These are phyloP conservation scores for Coemansia umbellata DNA, from an alignment of 192 early-diverging fungal genomes.

Conservation along the genomic window DNA sequence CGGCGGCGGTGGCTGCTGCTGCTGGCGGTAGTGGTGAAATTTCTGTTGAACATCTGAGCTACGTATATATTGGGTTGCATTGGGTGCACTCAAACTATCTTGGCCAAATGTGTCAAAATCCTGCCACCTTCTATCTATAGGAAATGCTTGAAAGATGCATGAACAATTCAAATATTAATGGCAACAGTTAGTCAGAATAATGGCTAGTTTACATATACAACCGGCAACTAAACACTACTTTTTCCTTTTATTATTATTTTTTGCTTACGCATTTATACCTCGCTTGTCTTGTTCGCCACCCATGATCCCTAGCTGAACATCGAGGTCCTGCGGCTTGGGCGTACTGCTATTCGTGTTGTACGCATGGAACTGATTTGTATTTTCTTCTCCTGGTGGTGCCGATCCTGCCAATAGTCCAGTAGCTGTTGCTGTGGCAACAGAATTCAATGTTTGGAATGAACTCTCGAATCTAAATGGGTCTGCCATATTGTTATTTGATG, in stretches of 20 bases:
- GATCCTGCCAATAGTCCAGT: background rate
- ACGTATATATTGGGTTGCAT: constrained; percentile 12
- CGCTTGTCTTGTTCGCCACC: constrained; percentile 19
- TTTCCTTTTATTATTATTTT: no score
- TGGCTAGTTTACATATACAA: no score
- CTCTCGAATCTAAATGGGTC: constrained; percentile 20
- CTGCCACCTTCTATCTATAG: constrained; percentile 40
- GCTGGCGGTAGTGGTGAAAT: no score
- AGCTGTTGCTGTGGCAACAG: background rate
- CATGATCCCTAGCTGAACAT: background rate
- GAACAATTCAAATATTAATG: background rate
- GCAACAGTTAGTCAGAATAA: no score
- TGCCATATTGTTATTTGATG: constrained; percentile 3
- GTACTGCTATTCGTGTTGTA: background rate
- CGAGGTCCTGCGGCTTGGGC: constrained; percentile 8
- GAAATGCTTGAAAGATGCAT: constrained; percentile 2
- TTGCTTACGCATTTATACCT: constrained; percentile 15
- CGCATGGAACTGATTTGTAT: background rate
- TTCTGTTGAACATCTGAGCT: background rate
- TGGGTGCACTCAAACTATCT: constrained; percentile 6
- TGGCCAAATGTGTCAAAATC: constrained; percentile 6
- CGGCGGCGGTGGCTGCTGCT: no score
- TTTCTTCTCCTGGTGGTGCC: background rate
- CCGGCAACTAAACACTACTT: no score
- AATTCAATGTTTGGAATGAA: constrained; percentile 16